Conservation (phyloP, 371 early-diverging fungal genomes). For the Entomophthora muscae region DNA sequence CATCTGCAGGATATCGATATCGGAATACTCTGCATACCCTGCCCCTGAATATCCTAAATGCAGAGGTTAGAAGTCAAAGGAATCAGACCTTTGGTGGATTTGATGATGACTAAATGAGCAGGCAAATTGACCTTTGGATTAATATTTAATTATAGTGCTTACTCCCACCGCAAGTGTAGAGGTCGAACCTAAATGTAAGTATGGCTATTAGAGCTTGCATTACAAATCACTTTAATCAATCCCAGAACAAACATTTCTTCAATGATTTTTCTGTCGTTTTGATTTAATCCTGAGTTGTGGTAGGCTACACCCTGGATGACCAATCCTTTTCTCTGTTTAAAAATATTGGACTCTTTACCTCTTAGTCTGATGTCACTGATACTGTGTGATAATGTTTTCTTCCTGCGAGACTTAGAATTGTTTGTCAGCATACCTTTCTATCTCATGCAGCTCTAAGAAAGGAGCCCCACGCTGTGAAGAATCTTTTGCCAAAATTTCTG, state of each 20-base stretch:
- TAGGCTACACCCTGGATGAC: slow-evolving; percentile 39
- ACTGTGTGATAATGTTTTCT: neutral
- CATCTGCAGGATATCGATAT: slow-evolving; percentile 70
- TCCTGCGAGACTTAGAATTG: neutral
- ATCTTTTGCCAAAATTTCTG: slow-evolving; percentile 23
- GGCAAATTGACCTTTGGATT: slow-evolving; percentile 60
- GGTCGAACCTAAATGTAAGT: slow-evolving; percentile 37
- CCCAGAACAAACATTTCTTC: slow-evolving; percentile 43
- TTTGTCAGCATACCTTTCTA: slow-evolving; percentile 11
- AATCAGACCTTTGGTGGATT: slow-evolving; percentile 36
- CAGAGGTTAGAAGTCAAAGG: too few species aligned
- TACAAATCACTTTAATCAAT: slow-evolving; percentile 44
- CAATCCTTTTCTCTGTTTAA: slow-evolving; percentile 14
- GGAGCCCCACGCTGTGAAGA: neutral
- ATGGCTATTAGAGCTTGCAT: slow-evolving; percentile 10
- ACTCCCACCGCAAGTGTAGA: slow-evolving; percentile 85
- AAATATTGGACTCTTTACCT: neutral
- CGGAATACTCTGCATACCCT: slow-evolving; percentile 34
- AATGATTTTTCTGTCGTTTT: slow-evolving; percentile 35
- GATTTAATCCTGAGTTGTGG: slow-evolving; percentile 60
- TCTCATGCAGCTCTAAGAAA: slow-evolving; percentile 14
- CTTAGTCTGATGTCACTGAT: neutral
- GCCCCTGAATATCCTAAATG: slow-evolving; percentile 42
- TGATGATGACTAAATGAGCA: slow-evolving; percentile 75
- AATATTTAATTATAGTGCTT: slow-evolving; percentile 5